Base-by-base conservation (phyloP, 2,329 filamentous ascomycete species). In the Akanthomyces dipterigenus region DNA sequence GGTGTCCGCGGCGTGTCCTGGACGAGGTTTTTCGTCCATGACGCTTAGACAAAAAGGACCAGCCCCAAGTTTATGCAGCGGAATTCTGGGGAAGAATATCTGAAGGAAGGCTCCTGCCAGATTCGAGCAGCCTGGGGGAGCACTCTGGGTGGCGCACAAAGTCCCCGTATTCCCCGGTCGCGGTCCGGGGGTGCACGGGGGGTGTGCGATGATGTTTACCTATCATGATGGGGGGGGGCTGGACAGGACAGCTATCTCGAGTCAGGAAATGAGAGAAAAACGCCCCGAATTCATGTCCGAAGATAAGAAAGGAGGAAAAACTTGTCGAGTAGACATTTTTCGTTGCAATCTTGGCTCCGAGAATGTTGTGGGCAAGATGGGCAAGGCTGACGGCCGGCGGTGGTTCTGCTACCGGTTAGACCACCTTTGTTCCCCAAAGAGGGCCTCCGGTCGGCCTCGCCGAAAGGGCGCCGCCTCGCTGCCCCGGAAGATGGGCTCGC, bases 381-480 rank as follows among this genome's bases (percentile, higher is more conserved):
- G 31, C 5, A 31, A 38, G 16, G 36, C 36, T 38, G 12, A 38
- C 31, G 31, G 31, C 7, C 31, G 31, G 31, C 31, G 31, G 31
- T 11, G 31, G 31, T 34, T 9, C 31, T 34, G 31, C 16, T 38
- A 38, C 36, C 36, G 16, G 36, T 16, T 14, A 38, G 36, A 38
- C 36, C 36, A 38, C 40, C 20, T 43, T 20, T 40, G 9, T 40
- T 43, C 18, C 45, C 24, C 45, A 48, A 26, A 26, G 12, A 48
- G 45, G 14, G 45, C 45, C 45, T 48, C 45, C 45, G 45, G 45
- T 48, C 45, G 45, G 54, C 54, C 24, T 46, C 26, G 28, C 54
- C 54, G 54, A 56, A 43, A 55, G 3, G n/a, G 14, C 34, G 53
- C 53, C n/a, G 54, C 54, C 54, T 56, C 54, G 40, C 26, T 24